phyloP scores from a whole-genome alignment of 495 filamentous ascomycete genomes.

The Xylaria palmicola region DNA sequence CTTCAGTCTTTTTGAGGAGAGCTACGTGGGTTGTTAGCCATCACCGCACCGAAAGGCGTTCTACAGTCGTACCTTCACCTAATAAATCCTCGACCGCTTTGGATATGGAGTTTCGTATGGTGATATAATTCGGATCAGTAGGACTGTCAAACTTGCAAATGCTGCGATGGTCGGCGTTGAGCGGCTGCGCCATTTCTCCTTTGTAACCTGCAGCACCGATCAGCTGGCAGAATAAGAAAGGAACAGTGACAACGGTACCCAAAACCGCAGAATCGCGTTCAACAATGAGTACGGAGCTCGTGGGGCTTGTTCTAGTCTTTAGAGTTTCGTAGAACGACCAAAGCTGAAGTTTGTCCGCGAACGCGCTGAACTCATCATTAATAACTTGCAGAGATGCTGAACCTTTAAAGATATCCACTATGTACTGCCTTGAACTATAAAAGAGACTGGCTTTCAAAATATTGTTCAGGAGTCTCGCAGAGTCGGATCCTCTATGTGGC shows the following conservation, averaged over 20 bases:
- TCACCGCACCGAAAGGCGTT: too few species aligned
- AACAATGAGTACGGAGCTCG: too few species aligned
- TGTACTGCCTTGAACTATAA: not conserved
- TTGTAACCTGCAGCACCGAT: too few species aligned
- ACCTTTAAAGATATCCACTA: not conserved
- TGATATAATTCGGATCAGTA: slow-evolving; percentile 42
- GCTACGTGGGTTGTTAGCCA: not conserved
- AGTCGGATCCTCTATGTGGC: slow-evolving; percentile 40
- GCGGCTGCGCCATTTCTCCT: slow-evolving; percentile 36
- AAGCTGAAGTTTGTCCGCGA: slow-evolving; percentile 35
- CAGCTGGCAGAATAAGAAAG: too few species aligned
- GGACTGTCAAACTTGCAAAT: slow-evolving; percentile 48
- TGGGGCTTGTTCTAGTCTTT: too few species aligned
- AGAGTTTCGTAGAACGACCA: slow-evolving; percentile 52
- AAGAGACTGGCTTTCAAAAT: slow-evolving; percentile 17
- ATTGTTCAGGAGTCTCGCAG: slow-evolving; percentile 32
- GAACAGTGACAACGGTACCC: too few species aligned
- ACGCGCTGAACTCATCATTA: slow-evolving; percentile 51
- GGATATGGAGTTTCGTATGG: slow-evolving; percentile 42
- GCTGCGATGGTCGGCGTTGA: slow-evolving; percentile 49
- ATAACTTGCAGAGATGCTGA: slow-evolving; percentile 18
- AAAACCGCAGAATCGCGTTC: too few species aligned
- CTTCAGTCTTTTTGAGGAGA: not conserved
- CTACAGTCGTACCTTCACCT: not conserved
- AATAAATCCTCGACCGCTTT: not conserved